Evolutionary conservation across 768 basidiomycete genomes (phyloP).

Genomic region (Lactarius sp.): DNA sequence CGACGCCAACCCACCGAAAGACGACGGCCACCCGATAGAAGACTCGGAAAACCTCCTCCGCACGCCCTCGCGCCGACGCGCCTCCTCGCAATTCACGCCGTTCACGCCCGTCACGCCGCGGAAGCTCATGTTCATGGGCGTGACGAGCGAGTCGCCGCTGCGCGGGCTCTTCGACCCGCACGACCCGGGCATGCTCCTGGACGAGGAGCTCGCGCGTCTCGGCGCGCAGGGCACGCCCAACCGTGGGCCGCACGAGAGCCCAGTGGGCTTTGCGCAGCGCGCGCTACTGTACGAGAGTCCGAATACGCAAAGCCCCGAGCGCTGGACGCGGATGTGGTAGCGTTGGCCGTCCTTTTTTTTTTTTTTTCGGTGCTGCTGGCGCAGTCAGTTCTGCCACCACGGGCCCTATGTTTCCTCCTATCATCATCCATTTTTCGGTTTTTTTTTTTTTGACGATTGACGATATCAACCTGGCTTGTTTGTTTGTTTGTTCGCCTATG

Average conservation of each 20-base stretch:
- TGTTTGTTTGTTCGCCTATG: background rate
- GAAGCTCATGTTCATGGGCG: conserved; percentile 36
- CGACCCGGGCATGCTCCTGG: conserved; percentile 60
- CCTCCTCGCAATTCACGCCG: conserved; percentile 23
- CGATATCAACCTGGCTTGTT: background rate
- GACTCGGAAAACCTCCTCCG: conserved; percentile 33
- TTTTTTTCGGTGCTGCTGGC: no score
- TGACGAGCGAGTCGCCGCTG: conserved; percentile 39
- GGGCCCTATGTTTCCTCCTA: background rate
- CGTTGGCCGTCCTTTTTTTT: background rate
- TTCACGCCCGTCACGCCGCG: conserved; percentile 43
- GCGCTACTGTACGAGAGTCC: conserved; percentile 71
- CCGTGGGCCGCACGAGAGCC: conserved; percentile 47
- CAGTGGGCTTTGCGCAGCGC: conserved; percentile 57
- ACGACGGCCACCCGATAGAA: conserved; percentile 29
- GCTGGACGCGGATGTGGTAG: conserved; percentile 37
- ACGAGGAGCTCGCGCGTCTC: conserved; percentile 62
- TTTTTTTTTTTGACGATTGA: background rate
- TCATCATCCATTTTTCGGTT: background rate
- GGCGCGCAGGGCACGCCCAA: conserved; percentile 24
- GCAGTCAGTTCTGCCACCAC: background rate
- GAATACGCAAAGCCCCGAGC: conserved; percentile 52
- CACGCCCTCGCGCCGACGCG: conserved; percentile 45
- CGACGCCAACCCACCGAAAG: conserved; percentile 36
- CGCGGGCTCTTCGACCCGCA: conserved; percentile 62